A percentile compares a stretch with the other conserved stretches of the same genome.
Evolutionary conservation across 2,329 filamentous ascomycete genomes (phyloP).

Genomic region (Fusarium liriodendri): DNA sequence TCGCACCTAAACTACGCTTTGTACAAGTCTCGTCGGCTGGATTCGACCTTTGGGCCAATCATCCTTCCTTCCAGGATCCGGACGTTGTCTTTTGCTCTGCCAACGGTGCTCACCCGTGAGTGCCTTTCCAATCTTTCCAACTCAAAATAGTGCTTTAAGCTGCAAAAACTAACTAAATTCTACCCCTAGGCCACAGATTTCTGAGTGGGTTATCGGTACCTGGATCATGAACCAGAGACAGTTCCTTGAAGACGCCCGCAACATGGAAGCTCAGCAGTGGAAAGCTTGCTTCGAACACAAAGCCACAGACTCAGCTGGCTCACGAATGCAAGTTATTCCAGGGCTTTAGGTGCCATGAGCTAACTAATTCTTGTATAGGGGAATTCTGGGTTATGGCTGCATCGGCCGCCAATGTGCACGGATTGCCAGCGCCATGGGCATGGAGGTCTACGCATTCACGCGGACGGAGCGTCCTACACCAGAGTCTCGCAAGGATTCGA

Average conservation of each 20-base stretch:
- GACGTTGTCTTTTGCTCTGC: neutral
- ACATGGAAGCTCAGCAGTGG: neutral
- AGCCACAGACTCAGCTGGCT: neutral
- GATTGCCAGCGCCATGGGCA: conserved; percentile 70
- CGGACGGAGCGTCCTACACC: conserved; percentile 67
- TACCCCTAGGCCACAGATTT: neutral
- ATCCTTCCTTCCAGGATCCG: neutral
- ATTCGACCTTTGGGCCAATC: neutral
- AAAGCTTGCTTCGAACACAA: neutral
- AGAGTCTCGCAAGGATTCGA: conserved; percentile 55
- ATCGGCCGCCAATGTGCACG: conserved; percentile 57
- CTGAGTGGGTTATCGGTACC: neutral
- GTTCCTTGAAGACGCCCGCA: neutral
- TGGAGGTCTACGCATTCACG: conserved; percentile 76
- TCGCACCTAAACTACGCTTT: neutral
- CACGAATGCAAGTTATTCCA: neutral
- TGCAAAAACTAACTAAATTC: neutral
- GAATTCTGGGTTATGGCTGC: conserved; percentile 53
- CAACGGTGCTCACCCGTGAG: neutral
- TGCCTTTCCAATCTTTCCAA: neutral
- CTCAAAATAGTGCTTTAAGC: neutral
- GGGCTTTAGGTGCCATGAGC: too few relatives aligned
- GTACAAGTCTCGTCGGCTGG: neutral
- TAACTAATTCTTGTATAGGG: neutral
- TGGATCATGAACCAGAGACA: conserved; percentile 1